Evolutionary conservation across 176 grass and related monocot species (phyloP), one percentile per base, ranked within the genome.

Genomic region (Neostapfia colusana): DNA sequence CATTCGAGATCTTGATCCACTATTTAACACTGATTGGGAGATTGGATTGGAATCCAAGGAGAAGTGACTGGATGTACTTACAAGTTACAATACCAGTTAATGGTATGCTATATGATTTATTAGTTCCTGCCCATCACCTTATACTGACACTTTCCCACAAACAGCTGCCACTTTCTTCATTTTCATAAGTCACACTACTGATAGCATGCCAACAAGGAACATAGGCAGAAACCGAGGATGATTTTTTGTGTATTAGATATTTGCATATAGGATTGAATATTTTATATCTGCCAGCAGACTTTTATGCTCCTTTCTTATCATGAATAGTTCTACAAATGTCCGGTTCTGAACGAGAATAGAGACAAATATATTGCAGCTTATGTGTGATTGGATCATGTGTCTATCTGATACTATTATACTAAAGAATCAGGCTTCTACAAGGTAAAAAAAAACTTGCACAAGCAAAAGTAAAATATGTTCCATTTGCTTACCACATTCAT

Each of bases 371-470:
- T 13, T 31, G 31, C 43, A 45, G 43, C 43, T 45, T 45, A 58
- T 74, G 8, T 42, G n/a, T 23, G 16, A 38, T 39, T 50, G 39
- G 11, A 57, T 73, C 12, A 38, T 73, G 23, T 44, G 4, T 73
- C 7, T 0, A n/a, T n/a, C n/a, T n/a, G n/a, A n/a, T n/a, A n/a
- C 12, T 73, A 40, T 57, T 16, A 73, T 59, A 59, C 40, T 42
- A 39, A 54, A 74, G 53, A 74, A 18, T n/a, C 51, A 26, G 71
- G 50, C 1, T 25, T 74, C 23, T 37, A 66, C 65, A 50, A 68
- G 15, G 10, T 6, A 69, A 58, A 8, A 69, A 58, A 8, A 21
- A 43, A 35, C 50, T 46, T 79, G 9, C 31, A 58, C 23, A 59
- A 69, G 65, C 27, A 59, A 69, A 42, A 55, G 0, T 12, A 41